Base-by-base conservation (phyloP, 2,329 filamentous ascomycete species). In the Zymoseptoria tritici region DNA sequence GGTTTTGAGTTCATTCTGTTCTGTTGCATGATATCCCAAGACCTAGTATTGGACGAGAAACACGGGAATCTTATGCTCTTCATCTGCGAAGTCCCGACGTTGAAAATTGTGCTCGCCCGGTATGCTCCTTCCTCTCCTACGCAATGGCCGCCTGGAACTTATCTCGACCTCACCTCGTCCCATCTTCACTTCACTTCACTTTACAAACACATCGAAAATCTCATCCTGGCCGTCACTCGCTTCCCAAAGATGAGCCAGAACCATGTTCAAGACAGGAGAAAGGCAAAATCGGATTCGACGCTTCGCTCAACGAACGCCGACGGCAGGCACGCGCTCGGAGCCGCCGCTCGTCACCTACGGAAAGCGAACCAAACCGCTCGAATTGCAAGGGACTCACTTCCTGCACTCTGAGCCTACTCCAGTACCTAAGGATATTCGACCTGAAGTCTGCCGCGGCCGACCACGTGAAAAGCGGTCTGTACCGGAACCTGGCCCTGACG, bases 401-500 rank as follows among this genome's bases (percentile, higher is more conserved):
- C 22, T 60, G 21, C 61, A 62, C 29, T 42, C 49, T 2, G 58
- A 62, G 49, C 50, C 42, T 16, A 62, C 64, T 56, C 63, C 63
- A 26, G 31, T 67, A 1, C 57, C 62, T n/a, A 36, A 49, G 4
- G 64, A 62, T 31, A 26, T 67, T 1, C 58, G 62, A 20, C 46
- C 51, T 4, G 60, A 65, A 24, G 59, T 63, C 21, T 58, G 61
- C 11, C 58, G 61, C 1, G 54, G 49, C n/a, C 49, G 22, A 36
- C 42, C 22, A 11, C 52, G 7, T 20, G 42, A 31, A 26, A 24
- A 52, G 9, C 5, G 31, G 8, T 5, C 22, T 13, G 51, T 55
- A 11, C 22, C 57, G 22, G 53, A 61, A n/a, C 59, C 60, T n/a
- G 62, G 63, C 22, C 58, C 68, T 50, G 66, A 70, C 8, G 68